phyloP scores from a whole-genome alignment of 2,329 filamentous ascomycete genomes.

The Cladosporium austrohemisphaericum region DNA sequence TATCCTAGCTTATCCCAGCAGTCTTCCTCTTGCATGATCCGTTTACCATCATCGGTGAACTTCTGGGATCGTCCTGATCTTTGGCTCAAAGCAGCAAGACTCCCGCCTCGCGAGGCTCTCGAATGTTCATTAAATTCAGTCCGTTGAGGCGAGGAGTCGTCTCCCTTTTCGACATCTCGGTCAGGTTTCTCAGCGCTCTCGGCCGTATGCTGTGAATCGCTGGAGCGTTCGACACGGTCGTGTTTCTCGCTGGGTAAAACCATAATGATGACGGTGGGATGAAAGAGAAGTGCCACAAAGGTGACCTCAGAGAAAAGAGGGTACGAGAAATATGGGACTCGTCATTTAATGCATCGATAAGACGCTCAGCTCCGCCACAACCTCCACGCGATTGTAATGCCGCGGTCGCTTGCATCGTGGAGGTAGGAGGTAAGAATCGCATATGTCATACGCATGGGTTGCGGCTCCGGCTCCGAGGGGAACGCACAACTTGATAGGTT shows the following conservation, averaged over 20 bases:
- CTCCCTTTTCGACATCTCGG: background rate
- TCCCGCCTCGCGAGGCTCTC: background rate
- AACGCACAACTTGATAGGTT: too few species aligned
- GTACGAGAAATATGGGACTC: background rate
- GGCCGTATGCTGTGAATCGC: background rate
- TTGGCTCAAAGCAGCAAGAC: slow-evolving; percentile 1
- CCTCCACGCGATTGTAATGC: background rate
- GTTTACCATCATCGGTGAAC: slow-evolving; percentile 17
- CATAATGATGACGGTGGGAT: background rate
- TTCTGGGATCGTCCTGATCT: background rate
- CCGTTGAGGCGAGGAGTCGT: background rate
- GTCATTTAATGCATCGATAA: background rate
- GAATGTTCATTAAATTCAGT: background rate
- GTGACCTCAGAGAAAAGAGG: background rate
- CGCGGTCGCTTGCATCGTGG: too few species aligned
- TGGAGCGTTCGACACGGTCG: background rate
- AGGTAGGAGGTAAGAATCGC: too few species aligned
- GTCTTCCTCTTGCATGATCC: slow-evolving; percentile 18
- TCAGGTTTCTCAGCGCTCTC: background rate
- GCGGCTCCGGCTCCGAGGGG: background rate
- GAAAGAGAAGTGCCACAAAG: background rate
- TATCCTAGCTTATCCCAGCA: slow-evolving; percentile 39
- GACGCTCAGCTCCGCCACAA: background rate
- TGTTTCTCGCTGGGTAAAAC: background rate
- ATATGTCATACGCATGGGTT: background rate